These are phyloP conservation scores for Saccharum officinarum DNA, from an alignment of 176 grass and related monocot species.

Conservation along the genomic window DNA sequence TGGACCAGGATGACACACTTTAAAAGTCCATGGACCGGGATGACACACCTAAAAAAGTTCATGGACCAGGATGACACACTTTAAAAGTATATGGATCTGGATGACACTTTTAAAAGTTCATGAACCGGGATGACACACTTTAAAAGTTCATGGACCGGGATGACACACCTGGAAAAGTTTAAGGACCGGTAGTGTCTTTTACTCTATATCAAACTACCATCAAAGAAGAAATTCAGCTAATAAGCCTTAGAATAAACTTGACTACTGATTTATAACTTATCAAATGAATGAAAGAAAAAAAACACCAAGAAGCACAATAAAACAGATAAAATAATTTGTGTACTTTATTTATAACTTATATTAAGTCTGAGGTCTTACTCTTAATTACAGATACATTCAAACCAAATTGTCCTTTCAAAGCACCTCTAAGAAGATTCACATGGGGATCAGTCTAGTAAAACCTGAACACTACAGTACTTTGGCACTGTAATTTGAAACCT, in stretches of 20 bases:
- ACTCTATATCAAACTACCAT: background rate
- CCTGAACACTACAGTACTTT: background rate
- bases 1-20: too few species aligned
- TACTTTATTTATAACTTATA: background rate
- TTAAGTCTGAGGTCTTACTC: background rate
- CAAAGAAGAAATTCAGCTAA: background rate
- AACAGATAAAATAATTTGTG: background rate
- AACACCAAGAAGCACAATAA: background rate
- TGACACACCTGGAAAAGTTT: too few species aligned
- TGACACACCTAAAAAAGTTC: too few species aligned
- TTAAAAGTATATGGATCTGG: too few species aligned
- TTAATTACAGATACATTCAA: background rate
- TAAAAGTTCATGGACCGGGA: too few species aligned
- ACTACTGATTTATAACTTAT: background rate
- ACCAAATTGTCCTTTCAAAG: background rate
- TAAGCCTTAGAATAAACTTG: background rate
- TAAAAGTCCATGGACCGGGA: too few species aligned
- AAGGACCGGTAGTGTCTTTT: too few species aligned
- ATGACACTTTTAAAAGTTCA: too few species aligned
- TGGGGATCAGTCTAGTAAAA: background rate
- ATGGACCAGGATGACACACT: too few species aligned
- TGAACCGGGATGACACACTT: too few species aligned
- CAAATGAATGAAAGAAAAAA: background rate
- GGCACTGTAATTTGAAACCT: background rate
- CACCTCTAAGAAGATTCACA: background rate